These are phyloP conservation scores for Rhizophagus clarus DNA, from an alignment of 192 early-diverging fungal species.

Conservation along the genomic window DNA sequence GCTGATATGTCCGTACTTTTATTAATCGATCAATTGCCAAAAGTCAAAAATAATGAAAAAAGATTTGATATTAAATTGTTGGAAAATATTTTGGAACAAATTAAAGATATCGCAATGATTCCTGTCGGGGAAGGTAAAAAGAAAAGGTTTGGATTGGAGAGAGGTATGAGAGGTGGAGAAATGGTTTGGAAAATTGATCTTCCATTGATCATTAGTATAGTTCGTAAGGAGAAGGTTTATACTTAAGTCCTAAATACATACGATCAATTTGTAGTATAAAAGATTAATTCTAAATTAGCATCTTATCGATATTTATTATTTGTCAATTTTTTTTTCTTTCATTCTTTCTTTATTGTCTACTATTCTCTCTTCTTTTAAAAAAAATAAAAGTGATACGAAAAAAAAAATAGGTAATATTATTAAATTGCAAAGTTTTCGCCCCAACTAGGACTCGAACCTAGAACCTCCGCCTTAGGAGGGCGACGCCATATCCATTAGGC, in stretches of 20 bases:
- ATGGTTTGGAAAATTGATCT: background rate
- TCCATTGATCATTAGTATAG: background rate
- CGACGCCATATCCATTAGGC: constrained; percentile 66
- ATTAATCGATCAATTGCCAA: background rate
- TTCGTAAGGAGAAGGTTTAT: background rate
- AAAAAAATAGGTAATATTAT: background rate
- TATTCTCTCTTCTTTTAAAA: background rate
- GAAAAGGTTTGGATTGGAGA: background rate
- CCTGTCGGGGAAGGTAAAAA: background rate
- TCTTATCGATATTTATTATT: background rate
- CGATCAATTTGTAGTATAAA: background rate
- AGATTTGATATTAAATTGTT: constrained; percentile 8
- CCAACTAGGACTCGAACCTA: constrained; percentile 64
- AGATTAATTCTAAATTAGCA: background rate
- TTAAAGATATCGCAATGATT: background rate
- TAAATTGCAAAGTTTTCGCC: constrained; percentile 34
- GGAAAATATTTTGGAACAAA: background rate
- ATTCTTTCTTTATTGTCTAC: background rate
- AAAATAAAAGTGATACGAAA: background rate
- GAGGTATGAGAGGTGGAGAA: background rate
- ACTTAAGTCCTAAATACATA: background rate
- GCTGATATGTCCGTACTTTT: background rate
- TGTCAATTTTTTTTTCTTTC: background rate
- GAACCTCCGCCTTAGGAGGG: constrained; percentile 66
- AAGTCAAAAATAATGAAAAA: background rate